Evolutionary conservation across 2,329 filamentous ascomycete species (phyloP).

Genomic region (Colletotrichum horii): DNA sequence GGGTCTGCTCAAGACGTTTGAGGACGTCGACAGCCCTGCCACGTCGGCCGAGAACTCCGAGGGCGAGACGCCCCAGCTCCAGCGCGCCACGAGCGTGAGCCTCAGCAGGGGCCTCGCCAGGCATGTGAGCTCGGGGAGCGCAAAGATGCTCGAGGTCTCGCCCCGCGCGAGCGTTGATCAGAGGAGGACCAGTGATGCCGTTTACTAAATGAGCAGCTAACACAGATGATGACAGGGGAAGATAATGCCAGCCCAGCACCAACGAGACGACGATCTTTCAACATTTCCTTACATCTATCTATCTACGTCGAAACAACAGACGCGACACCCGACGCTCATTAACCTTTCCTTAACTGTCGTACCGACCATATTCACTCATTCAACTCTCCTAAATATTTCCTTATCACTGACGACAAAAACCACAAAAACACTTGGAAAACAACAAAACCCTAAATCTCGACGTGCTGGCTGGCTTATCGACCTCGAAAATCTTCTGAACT

Average conservation of each 20-base stretch:
- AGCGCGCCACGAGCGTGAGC: conserved; percentile 75
- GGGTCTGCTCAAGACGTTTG: conserved; percentile 51
- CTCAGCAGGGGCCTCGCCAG: conserved; percentile 69
- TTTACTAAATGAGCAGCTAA: neutral
- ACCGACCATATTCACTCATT: conserved; percentile 39
- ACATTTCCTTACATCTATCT: conserved; percentile 5
- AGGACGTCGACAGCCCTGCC: conserved; percentile 31
- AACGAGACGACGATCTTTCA: conserved; percentile 13
- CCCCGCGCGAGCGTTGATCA: conserved; percentile 58
- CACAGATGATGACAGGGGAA: neutral
- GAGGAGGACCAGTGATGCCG: neutral
- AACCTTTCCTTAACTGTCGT: neutral
- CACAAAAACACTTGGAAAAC: conserved; percentile 21
- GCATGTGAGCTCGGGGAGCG: conserved; percentile 79
- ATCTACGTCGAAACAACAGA: neutral
- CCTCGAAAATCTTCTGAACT: neutral
- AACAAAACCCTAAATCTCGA: neutral
- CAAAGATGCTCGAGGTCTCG: conserved; percentile 73
- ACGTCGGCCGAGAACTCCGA: conserved; percentile 31
- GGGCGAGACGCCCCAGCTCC: conserved; percentile 45
- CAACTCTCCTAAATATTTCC: conserved; percentile 27
- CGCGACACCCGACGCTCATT: neutral
- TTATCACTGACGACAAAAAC: conserved; percentile 27
- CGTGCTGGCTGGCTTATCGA: conserved; percentile 7
- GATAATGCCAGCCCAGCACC: conserved; percentile 9